A percentile compares a stretch with the other conserved stretches of the same genome.
Evolutionary conservation across 108 stramenopile genomes (phyloP).

Genomic region (Skeletonema costatum): DNA sequence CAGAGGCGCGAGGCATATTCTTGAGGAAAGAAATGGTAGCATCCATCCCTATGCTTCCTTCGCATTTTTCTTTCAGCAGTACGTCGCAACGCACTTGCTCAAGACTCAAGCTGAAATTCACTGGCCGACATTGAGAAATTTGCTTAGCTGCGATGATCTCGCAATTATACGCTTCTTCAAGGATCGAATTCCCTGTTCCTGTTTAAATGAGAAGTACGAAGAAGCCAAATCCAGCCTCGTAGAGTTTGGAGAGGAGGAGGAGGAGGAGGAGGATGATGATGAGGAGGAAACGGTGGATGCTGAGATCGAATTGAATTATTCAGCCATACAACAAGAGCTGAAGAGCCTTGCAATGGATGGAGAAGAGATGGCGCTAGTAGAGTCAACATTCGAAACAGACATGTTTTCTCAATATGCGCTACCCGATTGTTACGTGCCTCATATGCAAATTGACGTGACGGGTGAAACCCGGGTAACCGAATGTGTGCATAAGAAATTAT

Average conservation of each 20-base stretch:
- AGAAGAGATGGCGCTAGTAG: not conserved
- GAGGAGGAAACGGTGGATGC: no score
- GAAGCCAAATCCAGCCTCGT: not conserved
- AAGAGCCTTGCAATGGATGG: no score
- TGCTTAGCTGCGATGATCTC: not conserved
- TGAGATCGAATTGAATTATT: no score
- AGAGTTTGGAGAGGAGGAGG: no score
- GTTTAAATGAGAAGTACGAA: not conserved
- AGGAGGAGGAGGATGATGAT: no score
- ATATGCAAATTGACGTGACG: not conserved
- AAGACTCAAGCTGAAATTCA: not conserved
- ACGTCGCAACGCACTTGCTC: not conserved
- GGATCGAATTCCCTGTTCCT: not conserved
- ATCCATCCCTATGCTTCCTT: not conserved
- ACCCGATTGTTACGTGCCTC: not conserved
- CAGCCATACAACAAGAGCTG: no score
- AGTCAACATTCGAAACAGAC: not conserved
- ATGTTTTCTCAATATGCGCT: not conserved
- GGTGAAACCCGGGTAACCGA: not conserved
- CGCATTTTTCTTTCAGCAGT: not conserved
- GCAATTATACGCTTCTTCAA: not conserved
- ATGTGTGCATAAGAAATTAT: no score
- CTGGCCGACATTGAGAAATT: not conserved
- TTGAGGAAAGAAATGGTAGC: not conserved
- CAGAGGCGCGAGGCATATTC: no score